phyloP scores from a whole-genome alignment of 1,284 basidiomycete species.

The Ustilago trichophora region DNA sequence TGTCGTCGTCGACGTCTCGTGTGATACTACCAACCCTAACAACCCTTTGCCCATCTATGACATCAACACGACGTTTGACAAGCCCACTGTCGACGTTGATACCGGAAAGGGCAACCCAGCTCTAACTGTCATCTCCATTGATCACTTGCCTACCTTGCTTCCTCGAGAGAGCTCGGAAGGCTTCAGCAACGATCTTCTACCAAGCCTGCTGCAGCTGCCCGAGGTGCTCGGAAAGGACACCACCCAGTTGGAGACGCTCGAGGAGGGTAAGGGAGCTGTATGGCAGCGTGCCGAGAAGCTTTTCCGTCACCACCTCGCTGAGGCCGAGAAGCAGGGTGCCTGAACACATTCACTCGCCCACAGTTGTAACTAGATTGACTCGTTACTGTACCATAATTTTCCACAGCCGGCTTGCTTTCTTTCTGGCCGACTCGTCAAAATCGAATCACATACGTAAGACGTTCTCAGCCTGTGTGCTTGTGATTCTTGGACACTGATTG shows the following conservation, averaged over 20 bases:
- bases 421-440: too few species aligned
- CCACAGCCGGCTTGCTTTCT: too few species aligned
- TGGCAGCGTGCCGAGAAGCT: conserved; percentile 91
- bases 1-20: conserved; percentile 96
- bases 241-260: conserved; percentile 23
- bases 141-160: conserved; percentile 94
- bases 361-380: too few species aligned
- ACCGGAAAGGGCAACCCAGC: conserved; percentile 58
- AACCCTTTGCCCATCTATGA: conserved; percentile 97
- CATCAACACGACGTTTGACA: conserved; percentile 93
- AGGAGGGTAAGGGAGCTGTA: conserved; percentile 70
- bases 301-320: conserved; percentile 78
- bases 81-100: conserved; percentile 86
- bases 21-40: conserved; percentile 98
- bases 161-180: conserved; percentile 97
- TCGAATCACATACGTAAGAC: too few species aligned
- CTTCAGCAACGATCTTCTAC: conserved; percentile 88
- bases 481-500: too few species aligned
- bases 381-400: too few species aligned
- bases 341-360: too few species aligned
- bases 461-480: too few species aligned
- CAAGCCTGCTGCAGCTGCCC: conserved; percentile 71
- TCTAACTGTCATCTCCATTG: conserved; percentile 91
- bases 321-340: conserved; percentile 33
- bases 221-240: conserved; percentile 55